Conservation (phyloP, 441 rosid genomes). For the Brassica balearica region DNA sequence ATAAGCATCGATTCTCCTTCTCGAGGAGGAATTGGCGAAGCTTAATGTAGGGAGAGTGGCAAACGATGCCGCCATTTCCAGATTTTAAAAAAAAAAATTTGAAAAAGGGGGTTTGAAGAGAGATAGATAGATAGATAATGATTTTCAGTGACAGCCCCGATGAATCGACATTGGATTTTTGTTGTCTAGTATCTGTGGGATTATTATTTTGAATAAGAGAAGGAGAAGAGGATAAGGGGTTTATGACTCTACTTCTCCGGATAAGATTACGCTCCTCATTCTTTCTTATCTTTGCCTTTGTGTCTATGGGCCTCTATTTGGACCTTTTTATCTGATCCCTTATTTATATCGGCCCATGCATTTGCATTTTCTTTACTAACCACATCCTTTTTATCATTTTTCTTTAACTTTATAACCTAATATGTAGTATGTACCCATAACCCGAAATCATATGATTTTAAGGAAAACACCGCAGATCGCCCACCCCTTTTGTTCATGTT, state of each 20-base stretch:
- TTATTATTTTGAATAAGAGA: conserved; percentile 13
- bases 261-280: conserved; percentile 48
- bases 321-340: neutral
- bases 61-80: conserved; percentile 42
- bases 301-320: neutral
- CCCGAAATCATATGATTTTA: too few species aligned
- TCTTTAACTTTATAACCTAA: too few species aligned
- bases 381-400: neutral
- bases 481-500: too few species aligned
- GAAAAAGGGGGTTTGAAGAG: neutral
- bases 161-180: conserved; percentile 36
- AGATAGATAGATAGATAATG: neutral
- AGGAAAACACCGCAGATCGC: too few species aligned
- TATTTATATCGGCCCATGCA: neutral
- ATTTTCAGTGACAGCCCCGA: conserved; percentile 29
- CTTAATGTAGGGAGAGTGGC: conserved; percentile 50
- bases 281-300: neutral
- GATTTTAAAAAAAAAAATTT: neutral
- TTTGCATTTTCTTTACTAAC: neutral
- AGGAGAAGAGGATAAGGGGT: conserved; percentile 29
- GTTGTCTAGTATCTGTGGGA: neutral
- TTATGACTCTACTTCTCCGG: conserved; percentile 50
- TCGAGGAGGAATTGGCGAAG: conserved; percentile 41
- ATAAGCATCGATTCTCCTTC: conserved; percentile 35
- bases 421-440: too few species aligned